These are phyloP conservation scores for Boletus speciosus DNA, from an alignment of 768 basidiomycete species.

Conservation along the genomic window DNA sequence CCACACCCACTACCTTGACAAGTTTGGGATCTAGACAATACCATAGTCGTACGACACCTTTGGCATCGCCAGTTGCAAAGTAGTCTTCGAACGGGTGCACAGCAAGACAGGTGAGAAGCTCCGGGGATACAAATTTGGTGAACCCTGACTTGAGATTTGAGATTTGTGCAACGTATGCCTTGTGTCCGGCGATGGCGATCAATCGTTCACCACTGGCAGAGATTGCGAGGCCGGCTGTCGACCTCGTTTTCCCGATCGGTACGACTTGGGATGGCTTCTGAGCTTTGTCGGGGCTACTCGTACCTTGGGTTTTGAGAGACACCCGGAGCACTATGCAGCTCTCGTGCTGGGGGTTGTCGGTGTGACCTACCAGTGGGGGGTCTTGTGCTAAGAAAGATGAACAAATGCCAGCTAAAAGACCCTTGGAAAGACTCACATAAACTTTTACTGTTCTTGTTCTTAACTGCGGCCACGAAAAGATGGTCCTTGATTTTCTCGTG, in stretches of 20 bases:
- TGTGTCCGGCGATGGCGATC: constrained; percentile 69
- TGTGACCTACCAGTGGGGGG: not conserved
- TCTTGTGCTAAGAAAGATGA: constrained; percentile 14
- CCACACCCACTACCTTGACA: constrained; percentile 54
- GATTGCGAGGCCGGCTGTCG: constrained; percentile 60
- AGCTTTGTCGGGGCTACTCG: constrained; percentile 40
- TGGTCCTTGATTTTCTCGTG: constrained; percentile 66
- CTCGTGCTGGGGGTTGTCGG: constrained; percentile 38
- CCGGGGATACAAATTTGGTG: constrained; percentile 79
- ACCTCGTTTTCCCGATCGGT: constrained; percentile 64
- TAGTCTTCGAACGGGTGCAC: constrained; percentile 89
- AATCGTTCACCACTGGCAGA: constrained; percentile 79
- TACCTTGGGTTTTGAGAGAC: constrained; percentile 45
- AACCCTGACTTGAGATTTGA: constrained; percentile 61
- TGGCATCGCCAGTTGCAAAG: constrained; percentile 90
- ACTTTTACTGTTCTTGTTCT: constrained; percentile 39
- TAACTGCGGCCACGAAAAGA: constrained; percentile 67
- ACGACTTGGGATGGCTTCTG: constrained; percentile 48
- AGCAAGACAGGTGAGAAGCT: constrained; percentile 76
- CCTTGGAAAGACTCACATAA: constrained; percentile 11
- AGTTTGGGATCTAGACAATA: constrained; percentile 76
- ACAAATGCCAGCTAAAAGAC: not conserved
- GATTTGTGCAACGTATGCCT: constrained; percentile 69
- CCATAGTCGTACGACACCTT: constrained; percentile 87
- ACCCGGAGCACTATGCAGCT: constrained; percentile 53